Evolutionary conservation across 768 basidiomycete genomes (phyloP).

Genomic region (Termitomyces sp.): DNA sequence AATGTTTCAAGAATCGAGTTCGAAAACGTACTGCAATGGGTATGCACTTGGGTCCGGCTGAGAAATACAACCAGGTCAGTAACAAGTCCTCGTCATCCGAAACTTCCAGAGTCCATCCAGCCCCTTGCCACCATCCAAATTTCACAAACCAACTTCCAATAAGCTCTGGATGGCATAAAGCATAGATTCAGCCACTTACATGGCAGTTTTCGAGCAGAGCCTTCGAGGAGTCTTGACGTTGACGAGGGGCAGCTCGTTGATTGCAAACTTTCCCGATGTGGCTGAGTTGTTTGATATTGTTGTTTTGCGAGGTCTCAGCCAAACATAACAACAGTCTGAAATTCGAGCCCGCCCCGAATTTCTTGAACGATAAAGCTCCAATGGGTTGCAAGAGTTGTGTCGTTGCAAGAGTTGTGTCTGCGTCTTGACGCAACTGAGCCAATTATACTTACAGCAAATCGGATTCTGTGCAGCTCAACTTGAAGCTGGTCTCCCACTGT

Average conservation of each 20-base stretch:
- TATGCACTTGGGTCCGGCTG: conserved; percentile 40
- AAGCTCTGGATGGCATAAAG: conserved; percentile 16
- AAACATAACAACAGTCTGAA: neutral
- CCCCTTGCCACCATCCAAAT: conserved; percentile 28
- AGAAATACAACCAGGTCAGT: conserved; percentile 19
- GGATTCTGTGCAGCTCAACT: too few species aligned
- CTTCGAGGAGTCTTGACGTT: conserved; percentile 38
- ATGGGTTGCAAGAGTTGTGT: too few species aligned
- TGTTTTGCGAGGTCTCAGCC: neutral
- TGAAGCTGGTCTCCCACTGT: too few species aligned
- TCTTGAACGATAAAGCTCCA: too few species aligned
- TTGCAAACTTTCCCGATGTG: conserved; percentile 17
- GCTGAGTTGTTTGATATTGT: conserved; percentile 16
- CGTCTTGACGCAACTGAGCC: too few species aligned
- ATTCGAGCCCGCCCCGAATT: too few species aligned
- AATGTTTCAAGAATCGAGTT: neutral
- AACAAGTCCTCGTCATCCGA: conserved; percentile 36
- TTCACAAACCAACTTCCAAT: conserved; percentile 20
- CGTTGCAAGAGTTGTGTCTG: too few species aligned
- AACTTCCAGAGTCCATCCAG: conserved; percentile 33
- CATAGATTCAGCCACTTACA: conserved; percentile 33
- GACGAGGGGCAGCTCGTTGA: conserved; percentile 24
- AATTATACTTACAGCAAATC: too few species aligned
- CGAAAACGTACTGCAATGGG: conserved; percentile 35
- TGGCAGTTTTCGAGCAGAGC: conserved; percentile 35